Conservation (phyloP, 345 rosid genomes). For the Gossypium stocksii region DNA sequence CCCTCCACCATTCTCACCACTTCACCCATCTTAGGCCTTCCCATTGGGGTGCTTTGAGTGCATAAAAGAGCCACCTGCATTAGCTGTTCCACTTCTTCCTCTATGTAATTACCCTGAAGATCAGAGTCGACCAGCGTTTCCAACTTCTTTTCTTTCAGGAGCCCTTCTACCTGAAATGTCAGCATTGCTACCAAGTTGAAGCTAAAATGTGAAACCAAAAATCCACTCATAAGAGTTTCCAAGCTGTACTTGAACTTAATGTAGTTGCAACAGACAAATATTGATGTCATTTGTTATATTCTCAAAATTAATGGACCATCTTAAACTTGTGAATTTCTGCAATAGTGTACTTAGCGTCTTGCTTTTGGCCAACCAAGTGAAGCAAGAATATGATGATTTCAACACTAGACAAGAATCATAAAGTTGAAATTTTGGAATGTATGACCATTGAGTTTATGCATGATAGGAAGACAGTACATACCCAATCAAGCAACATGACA, state of each 20-base stretch:
- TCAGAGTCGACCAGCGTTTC: conserved; percentile 70
- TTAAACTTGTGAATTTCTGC: background rate
- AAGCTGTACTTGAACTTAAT: background rate
- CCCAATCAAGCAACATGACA: conserved; percentile 96
- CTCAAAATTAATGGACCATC: background rate
- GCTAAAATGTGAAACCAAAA: background rate
- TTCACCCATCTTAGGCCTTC: conserved; percentile 87
- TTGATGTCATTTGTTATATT: background rate
- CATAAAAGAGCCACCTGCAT: conserved; percentile 88
- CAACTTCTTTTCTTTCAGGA: conserved; percentile 67
- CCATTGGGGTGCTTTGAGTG: conserved; percentile 70
- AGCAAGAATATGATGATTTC: background rate
- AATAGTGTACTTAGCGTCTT: background rate
- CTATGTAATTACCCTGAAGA: conserved; percentile 51
- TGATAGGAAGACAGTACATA: conserved; percentile 24
- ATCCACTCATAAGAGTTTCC: background rate
- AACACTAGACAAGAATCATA: background rate
- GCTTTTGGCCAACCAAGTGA: conserved; percentile 1
- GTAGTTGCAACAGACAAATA: background rate
- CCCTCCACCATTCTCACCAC: conserved; percentile 97
- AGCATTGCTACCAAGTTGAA: background rate
- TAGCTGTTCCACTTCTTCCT: conserved; percentile 67
- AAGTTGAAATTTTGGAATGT: background rate
- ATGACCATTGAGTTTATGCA: background rate
- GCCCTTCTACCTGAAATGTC: conserved; percentile 77